Percentiles rank a stretch among this genome's conserved stretches.
Evolutionary conservation across 306 rosid species (phyloP).

Genomic region (Hippophae tibetana): DNA sequence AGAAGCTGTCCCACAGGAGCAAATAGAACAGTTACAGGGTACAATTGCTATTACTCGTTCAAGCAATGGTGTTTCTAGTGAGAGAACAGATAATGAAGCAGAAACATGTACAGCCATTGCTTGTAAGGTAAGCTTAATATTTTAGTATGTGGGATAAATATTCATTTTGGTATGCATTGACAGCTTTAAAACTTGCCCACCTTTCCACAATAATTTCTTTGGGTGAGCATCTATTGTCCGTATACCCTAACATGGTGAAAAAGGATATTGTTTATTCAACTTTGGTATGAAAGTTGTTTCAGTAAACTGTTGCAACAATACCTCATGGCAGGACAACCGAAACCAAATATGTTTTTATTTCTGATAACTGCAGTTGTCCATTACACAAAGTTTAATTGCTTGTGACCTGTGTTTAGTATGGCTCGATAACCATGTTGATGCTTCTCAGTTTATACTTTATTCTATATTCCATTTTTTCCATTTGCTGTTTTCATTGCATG

Average conservation of each 20-base stretch:
- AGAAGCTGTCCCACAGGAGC: slow-evolving; percentile 23
- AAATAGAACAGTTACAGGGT: slow-evolving; percentile 22
- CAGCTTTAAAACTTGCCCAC: neutral
- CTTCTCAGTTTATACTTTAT: no score
- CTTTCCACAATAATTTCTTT: neutral
- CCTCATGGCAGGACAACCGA: neutral
- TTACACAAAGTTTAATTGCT: neutral
- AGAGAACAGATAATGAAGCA: slow-evolving; percentile 32
- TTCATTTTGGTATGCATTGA: neutral
- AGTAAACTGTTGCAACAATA: neutral
- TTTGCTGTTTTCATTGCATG: neutral
- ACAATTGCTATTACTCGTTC: slow-evolving; percentile 26
- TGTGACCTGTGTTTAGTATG: slow-evolving; percentile 1
- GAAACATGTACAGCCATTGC: slow-evolving; percentile 21
- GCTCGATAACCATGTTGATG: neutral
- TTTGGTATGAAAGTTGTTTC: neutral
- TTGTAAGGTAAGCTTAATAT: slow-evolving; percentile 29
- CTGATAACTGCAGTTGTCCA: neutral
- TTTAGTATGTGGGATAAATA: neutral
- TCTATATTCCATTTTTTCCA: neutral
- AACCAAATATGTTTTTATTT: neutral
- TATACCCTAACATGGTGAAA: no score
- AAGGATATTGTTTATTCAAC: neutral
- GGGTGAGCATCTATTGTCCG: neutral
- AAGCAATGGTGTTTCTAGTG: slow-evolving; percentile 19